Conservation (phyloP, 768 basidiomycete species). For the Leccinum boreale region DNA sequence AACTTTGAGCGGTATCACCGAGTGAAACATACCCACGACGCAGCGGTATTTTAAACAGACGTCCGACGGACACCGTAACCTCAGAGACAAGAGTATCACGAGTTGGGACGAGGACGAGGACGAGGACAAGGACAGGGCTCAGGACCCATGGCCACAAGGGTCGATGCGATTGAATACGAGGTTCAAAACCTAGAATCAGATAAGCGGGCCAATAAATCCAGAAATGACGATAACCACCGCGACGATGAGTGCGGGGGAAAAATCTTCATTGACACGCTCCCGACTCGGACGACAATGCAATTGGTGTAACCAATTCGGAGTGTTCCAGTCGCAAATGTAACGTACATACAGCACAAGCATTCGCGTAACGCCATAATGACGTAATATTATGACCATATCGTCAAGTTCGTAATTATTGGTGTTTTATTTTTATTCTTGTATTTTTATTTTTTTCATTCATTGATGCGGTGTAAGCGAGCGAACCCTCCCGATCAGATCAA, state of each 20-base stretch:
- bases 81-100: not conserved
- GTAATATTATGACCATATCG: not conserved
- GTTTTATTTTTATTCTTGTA: not conserved
- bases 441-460: not conserved
- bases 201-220: not conserved
- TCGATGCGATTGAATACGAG: not conserved
- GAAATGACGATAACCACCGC: not conserved
- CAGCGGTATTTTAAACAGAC: not conserved
- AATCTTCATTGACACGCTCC: not conserved
- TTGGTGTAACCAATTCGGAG: too few relatives aligned
- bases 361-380: not conserved
- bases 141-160: not conserved
- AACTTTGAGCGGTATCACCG: not conserved
- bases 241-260: not conserved
- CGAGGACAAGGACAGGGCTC: too few relatives aligned
- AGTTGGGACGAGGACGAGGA: too few relatives aligned
- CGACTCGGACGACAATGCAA: not conserved
- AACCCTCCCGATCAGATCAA: not conserved
- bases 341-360: not conserved
- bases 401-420: not conserved
- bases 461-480: not conserved
- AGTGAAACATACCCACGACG: not conserved
- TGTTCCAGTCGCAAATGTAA: not conserved
- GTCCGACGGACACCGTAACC: not conserved
- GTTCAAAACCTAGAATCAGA: not conserved